Evolutionary conservation across 495 filamentous ascomycete species (phyloP).

Genomic region (Zalerion maritima): DNA sequence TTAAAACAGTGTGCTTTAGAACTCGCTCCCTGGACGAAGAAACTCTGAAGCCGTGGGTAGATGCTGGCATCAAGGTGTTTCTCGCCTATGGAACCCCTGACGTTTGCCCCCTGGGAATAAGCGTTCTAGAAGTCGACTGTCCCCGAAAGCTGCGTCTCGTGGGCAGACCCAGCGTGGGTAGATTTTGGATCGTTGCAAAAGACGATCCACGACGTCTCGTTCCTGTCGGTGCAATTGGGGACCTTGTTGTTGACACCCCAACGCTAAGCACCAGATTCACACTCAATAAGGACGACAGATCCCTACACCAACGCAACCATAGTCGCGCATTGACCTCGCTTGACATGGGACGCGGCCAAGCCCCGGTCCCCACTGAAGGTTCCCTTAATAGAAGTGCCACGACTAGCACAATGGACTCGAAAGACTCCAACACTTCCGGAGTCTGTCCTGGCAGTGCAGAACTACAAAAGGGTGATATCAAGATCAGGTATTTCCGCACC

Average conservation of each 20-base stretch:
- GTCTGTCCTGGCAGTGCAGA: too few relatives aligned
- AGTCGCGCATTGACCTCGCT: too few relatives aligned
- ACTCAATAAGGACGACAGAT: too few relatives aligned
- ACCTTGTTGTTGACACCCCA: slow-evolving; percentile 31
- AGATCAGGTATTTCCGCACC: slow-evolving; percentile 23
- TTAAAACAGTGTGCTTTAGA: slow-evolving; percentile 31
- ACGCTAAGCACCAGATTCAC: slow-evolving; percentile 22
- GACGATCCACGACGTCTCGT: slow-evolving; percentile 32
- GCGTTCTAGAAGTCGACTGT: slow-evolving; percentile 24
- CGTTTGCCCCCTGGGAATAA: slow-evolving; percentile 29
- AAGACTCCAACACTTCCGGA: too few relatives aligned
- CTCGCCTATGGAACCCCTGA: slow-evolving; percentile 31
- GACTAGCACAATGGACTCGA: too few relatives aligned
- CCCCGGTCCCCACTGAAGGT: too few relatives aligned
- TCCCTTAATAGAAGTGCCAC: too few relatives aligned
- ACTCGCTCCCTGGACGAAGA: slow-evolving; percentile 28
- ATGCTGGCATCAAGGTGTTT: slow-evolving; percentile 27
- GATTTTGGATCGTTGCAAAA: slow-evolving; percentile 30
- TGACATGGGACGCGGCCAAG: too few relatives aligned
- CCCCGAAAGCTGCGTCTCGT: slow-evolving; percentile 23
- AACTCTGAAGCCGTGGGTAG: slow-evolving; percentile 25
- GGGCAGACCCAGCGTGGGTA: slow-evolving; percentile 27
- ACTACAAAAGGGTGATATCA: too few relatives aligned
- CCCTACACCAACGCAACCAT: too few relatives aligned
- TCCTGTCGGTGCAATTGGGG: slow-evolving; percentile 31